phyloP scores from a whole-genome alignment of 106 monocot species.

The Dendrobium officinale region DNA sequence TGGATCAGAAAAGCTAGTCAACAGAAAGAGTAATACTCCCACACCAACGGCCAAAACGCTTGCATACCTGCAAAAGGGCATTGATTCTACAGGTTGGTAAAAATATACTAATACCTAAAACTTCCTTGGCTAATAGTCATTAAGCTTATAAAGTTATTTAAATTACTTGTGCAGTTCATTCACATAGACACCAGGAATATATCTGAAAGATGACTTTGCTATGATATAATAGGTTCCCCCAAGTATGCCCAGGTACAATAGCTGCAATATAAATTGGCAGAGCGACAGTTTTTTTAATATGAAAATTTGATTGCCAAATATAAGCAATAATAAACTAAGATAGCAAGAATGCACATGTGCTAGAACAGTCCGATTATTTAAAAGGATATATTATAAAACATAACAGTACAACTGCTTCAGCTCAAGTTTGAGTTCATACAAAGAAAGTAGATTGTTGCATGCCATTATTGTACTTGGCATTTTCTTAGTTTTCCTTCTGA shows the following conservation, averaged over 20 bases:
- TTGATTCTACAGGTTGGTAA: slow-evolving; percentile 2
- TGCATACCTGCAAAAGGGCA: slow-evolving; percentile 47
- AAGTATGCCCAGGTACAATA: slow-evolving; percentile 70
- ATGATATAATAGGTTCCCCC: slow-evolving; percentile 64
- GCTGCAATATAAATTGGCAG: slow-evolving; percentile 31
- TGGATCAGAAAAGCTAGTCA: slow-evolving; percentile 98
- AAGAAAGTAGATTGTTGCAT: no score
- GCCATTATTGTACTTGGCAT: no score
- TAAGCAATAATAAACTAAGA: not conserved
- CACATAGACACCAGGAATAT: slow-evolving; percentile 83
- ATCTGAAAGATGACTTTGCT: slow-evolving; percentile 73
- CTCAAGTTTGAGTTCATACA: not conserved
- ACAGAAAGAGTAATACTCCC: slow-evolving; percentile 66
- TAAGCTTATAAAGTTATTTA: slow-evolving; percentile 1
- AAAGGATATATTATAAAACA: not conserved
- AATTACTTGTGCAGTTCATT: slow-evolving; percentile 63
- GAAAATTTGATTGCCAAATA: not conserved
- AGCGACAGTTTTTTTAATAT: not conserved
- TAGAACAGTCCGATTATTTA: not conserved
- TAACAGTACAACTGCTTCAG: not conserved
- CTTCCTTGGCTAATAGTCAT: not conserved
- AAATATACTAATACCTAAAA: not conserved
- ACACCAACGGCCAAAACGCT: slow-evolving; percentile 61
- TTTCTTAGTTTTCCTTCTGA: no score
- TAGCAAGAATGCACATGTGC: not conserved